A percentile compares a stretch with the other conserved stretches of the same genome.
Conservation (phyloP, 163 green algal species). For the Trebouxia gelatinosa region DNA sequence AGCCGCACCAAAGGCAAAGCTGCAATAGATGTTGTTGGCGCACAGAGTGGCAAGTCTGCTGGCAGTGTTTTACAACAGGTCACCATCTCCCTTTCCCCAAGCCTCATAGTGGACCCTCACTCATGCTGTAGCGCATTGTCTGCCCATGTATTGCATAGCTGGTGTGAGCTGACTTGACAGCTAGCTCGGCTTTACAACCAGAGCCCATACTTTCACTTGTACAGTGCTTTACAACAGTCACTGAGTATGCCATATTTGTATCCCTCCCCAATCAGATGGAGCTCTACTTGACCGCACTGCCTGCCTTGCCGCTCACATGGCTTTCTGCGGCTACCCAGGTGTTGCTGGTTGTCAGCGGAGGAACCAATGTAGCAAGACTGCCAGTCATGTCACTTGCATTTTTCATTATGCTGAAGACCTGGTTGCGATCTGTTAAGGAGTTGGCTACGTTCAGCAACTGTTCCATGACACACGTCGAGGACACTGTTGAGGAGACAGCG, state of each 20-base stretch:
- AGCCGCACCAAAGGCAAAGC: slow-evolving; percentile 85
- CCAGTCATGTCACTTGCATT: slow-evolving; percentile 65
- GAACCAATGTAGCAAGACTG: slow-evolving; percentile 57
- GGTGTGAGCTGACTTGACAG: too few relatives aligned
- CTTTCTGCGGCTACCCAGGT: slow-evolving; percentile 52
- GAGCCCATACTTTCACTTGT: too few relatives aligned
- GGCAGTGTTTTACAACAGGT: slow-evolving; percentile 65
- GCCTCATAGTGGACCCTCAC: too few relatives aligned
- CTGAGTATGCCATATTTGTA: too few relatives aligned
- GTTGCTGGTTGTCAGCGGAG: slow-evolving; percentile 63
- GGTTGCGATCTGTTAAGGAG: slow-evolving; percentile 44
- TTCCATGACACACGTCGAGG: slow-evolving; percentile 14
- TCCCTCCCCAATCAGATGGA: too few relatives aligned
- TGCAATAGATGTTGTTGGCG: slow-evolving; percentile 92
- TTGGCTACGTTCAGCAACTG: slow-evolving; percentile 36
- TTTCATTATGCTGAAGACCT: slow-evolving; percentile 61
- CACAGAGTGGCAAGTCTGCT: slow-evolving; percentile 72
- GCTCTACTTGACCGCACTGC: too few relatives aligned
- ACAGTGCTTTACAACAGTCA: too few relatives aligned
- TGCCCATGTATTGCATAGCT: too few relatives aligned
- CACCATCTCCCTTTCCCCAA: not conserved
- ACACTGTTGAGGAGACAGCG: not conserved
- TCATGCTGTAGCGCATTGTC: too few relatives aligned
- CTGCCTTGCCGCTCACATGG: too few relatives aligned
- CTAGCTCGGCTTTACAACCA: too few relatives aligned